Conservation (phyloP, 2,329 filamentous ascomycete species). For the Stachybotrys elegans region DNA sequence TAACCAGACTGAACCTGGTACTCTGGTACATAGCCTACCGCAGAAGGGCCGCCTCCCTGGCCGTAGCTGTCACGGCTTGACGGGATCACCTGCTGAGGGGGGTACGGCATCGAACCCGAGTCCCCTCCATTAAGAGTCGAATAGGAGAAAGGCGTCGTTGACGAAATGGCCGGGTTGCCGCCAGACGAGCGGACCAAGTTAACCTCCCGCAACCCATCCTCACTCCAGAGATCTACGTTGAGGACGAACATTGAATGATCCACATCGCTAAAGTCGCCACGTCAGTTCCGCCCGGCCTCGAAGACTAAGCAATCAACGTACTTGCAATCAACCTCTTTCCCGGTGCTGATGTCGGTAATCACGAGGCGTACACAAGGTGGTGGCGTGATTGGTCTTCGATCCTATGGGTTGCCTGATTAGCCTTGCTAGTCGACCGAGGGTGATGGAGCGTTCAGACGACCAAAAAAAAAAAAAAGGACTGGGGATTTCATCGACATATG, state of each 20-base stretch:
- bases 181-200: slow-evolving; percentile 61
- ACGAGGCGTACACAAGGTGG: slow-evolving; percentile 86
- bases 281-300: not conserved
- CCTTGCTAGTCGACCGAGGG: not conserved
- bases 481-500: too few species aligned
- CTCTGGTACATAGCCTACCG: slow-evolving; percentile 25
- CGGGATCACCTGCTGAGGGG: slow-evolving; percentile 30
- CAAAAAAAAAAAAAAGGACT: too few species aligned
- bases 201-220: slow-evolving; percentile 59
- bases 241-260: slow-evolving; percentile 45
- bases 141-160: slow-evolving; percentile 74
- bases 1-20: slow-evolving; percentile 25
- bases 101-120: slow-evolving; percentile 18
- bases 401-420: slow-evolving; percentile 43
- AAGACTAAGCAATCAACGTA: slow-evolving; percentile 30
- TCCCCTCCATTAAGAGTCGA: slow-evolving; percentile 38
- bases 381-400: slow-evolving; percentile 91
- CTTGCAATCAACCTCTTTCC: slow-evolving; percentile 80
- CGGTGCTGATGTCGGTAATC: slow-evolving; percentile 67
- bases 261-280: slow-evolving; percentile 26
- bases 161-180: slow-evolving; percentile 71
- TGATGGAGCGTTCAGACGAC: not conserved
- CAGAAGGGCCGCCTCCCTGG: slow-evolving; percentile 21
- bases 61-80: slow-evolving; percentile 31
- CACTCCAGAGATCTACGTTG: slow-evolving; percentile 64